phyloP scores from a whole-genome alignment of 2,329 filamentous ascomycete species.

The Venturia asperata region DNA sequence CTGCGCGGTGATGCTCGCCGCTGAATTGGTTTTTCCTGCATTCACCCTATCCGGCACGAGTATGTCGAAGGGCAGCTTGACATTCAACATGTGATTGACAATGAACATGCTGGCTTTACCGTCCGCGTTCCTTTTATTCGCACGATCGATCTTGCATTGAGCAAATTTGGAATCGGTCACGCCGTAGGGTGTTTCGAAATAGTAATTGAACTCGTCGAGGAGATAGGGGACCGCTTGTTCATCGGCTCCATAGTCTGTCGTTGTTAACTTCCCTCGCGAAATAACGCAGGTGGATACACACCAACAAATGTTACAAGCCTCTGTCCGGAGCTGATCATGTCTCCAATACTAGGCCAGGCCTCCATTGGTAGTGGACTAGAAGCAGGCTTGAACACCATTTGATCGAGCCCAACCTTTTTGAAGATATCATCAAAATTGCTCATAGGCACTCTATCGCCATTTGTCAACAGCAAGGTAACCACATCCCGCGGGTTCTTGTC shows the following conservation, averaged over 20 bases:
- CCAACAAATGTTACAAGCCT: conserved; percentile 65
- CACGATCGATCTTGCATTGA: conserved; percentile 65
- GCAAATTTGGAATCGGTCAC: conserved; percentile 45
- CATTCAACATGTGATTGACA: conserved; percentile 75
- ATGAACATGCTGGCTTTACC: conserved; percentile 56
- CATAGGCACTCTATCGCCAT: conserved; percentile 54
- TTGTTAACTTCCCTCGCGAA: not conserved
- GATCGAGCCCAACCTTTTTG: conserved; percentile 42
- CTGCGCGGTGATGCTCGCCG: conserved; percentile 32
- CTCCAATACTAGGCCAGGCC: conserved; percentile 63
- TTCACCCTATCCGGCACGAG: conserved; percentile 39
- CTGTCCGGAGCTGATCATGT: conserved; percentile 57
- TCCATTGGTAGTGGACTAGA: conserved; percentile 37
- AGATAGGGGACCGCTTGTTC: conserved; percentile 46
- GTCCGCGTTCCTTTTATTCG: conserved; percentile 52
- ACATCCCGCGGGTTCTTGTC: conserved; percentile 64
- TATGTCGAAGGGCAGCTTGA: conserved; percentile 36
- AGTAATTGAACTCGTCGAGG: conserved; percentile 55
- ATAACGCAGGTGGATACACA: conserved; percentile 26
- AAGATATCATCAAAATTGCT: conserved; percentile 44
- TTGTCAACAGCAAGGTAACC: conserved; percentile 66
- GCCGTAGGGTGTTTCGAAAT: conserved; percentile 69
- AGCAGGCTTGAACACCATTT: conserved; percentile 46
- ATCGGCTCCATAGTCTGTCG: conserved; percentile 28
- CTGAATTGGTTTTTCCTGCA: conserved; percentile 59